Percentiles rank a stretch among this genome's conserved stretches.
These are phyloP conservation scores for Hypsizygus marmoreus DNA, from an alignment of 768 basidiomycete genomes.

Conservation along the genomic window DNA sequence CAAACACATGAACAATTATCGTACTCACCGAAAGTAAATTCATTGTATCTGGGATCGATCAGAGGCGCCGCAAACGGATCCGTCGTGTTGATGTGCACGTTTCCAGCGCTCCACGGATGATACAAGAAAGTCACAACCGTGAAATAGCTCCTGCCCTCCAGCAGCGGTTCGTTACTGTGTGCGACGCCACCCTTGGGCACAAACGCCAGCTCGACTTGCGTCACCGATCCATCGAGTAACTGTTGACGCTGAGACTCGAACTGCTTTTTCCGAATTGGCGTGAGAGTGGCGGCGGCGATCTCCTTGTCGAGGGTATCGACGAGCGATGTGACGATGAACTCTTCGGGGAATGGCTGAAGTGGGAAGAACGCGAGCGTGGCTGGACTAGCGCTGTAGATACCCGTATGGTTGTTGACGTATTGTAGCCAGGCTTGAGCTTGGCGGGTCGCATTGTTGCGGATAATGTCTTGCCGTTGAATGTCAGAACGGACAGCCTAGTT, in stretches of 20 bases:
- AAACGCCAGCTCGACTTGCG: slow-evolving; percentile 12
- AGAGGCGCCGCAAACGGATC: slow-evolving; percentile 20
- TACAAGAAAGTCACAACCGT: slow-evolving; percentile 15
- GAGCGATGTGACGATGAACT: slow-evolving; percentile 13
- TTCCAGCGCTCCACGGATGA: slow-evolving; percentile 17
- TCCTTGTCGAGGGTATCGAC: slow-evolving; percentile 11
- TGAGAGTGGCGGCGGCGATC: slow-evolving; percentile 8
- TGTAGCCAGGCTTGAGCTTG: slow-evolving; percentile 10
- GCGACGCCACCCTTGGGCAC: slow-evolving; percentile 12
- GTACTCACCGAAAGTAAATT: slow-evolving; percentile 15
- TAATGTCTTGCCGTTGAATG: slow-evolving; percentile 10
- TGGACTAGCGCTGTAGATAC: slow-evolving; percentile 12
- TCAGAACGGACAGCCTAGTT: not conserved
- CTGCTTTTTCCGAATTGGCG: slow-evolving; percentile 15
- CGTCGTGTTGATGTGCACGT: slow-evolving; percentile 20
- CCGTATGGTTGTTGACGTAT: slow-evolving; percentile 13
- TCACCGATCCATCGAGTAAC: slow-evolving; percentile 13
- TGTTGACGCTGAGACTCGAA: slow-evolving; percentile 15
- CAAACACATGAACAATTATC: too few relatives aligned
- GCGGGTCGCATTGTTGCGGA: slow-evolving; percentile 14
- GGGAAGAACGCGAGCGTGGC: slow-evolving; percentile 14
- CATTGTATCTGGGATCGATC: slow-evolving; percentile 20
- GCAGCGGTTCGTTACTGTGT: slow-evolving; percentile 8
- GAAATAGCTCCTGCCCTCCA: slow-evolving; percentile 15
- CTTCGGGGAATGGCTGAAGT: slow-evolving; percentile 16